Percentiles rank a stretch among this genome's conserved stretches.
Conservation (phyloP, 495 filamentous ascomycete genomes). For the Xylaria flabelliformis region DNA sequence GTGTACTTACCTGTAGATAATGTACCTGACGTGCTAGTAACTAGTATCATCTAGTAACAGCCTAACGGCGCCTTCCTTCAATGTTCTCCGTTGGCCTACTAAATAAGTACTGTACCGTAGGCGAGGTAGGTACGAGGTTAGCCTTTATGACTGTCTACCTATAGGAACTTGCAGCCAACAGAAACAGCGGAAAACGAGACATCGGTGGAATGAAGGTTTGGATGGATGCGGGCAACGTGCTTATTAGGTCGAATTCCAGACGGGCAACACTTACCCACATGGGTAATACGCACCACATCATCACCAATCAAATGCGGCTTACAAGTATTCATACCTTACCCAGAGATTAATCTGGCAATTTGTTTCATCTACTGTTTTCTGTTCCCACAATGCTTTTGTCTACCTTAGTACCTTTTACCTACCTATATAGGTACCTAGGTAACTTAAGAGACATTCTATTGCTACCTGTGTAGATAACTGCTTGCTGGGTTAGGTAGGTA, state of each 20-base stretch:
- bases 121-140: neutral
- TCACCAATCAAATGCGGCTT: neutral
- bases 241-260: neutral
- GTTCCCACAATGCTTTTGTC: neutral
- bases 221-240: neutral
- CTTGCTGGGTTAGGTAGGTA: neutral
- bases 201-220: constrained; percentile 4
- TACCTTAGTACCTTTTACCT: neutral
- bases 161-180: constrained; percentile 7
- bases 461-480: neutral
- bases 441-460: neutral
- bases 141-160: neutral
- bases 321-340: neutral
- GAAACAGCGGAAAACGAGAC: constrained; percentile 1
- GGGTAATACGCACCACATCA: neutral
- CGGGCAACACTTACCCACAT: neutral
- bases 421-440: too few relatives aligned
- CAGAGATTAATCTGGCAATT: neutral
- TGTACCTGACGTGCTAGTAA: constrained; percentile 3
- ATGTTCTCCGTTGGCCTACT: neutral
- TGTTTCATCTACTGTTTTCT: constrained; percentile 11
- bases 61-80: constrained; percentile 4
- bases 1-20: neutral
- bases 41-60: constrained; percentile 4
- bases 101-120: too few relatives aligned